A percentile compares a stretch with the other conserved stretches of the same genome.
These are phyloP conservation scores for Mycena filopes DNA, from an alignment of 768 basidiomycete species.

Conservation along the genomic window DNA sequence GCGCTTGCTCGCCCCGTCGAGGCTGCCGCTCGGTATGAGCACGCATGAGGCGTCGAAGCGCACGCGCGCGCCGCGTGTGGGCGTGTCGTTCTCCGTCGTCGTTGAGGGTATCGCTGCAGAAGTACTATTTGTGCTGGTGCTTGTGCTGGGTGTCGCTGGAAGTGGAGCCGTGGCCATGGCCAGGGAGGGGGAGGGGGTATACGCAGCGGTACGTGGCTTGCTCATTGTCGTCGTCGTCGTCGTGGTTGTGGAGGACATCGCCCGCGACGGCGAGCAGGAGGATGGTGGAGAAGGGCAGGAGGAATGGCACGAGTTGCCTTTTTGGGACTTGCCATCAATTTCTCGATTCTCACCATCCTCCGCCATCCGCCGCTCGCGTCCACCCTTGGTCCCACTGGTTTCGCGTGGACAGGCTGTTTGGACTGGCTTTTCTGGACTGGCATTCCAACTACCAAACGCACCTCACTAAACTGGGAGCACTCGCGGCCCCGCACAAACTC, in stretches of 20 bases:
- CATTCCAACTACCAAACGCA: too few relatives aligned
- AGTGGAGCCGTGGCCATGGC: background rate
- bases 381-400: too few relatives aligned
- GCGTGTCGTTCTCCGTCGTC: background rate
- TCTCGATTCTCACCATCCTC: too few relatives aligned
- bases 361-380: background rate
- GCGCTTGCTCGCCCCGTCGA: slow-evolving; percentile 50
- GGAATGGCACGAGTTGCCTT: slow-evolving; percentile 9
- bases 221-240: background rate
- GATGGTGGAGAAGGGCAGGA: background rate
- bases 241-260: slow-evolving; percentile 9
- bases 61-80: slow-evolving; percentile 50
- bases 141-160: background rate
- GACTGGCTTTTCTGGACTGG: background rate
- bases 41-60: slow-evolving; percentile 81
- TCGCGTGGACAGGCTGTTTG: too few relatives aligned
- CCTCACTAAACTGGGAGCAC: too few relatives aligned
- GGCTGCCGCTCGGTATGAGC: slow-evolving; percentile 71
- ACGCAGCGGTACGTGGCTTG: background rate
- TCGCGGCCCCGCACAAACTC: background rate
- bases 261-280: background rate
- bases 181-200: background rate
- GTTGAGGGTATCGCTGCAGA: background rate
- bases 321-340: background rate
- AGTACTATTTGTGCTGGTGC: background rate